These are phyloP conservation scores for Stentor roeselii DNA, from an alignment of 73 alveolate genomes.

Conservation along the genomic window DNA sequence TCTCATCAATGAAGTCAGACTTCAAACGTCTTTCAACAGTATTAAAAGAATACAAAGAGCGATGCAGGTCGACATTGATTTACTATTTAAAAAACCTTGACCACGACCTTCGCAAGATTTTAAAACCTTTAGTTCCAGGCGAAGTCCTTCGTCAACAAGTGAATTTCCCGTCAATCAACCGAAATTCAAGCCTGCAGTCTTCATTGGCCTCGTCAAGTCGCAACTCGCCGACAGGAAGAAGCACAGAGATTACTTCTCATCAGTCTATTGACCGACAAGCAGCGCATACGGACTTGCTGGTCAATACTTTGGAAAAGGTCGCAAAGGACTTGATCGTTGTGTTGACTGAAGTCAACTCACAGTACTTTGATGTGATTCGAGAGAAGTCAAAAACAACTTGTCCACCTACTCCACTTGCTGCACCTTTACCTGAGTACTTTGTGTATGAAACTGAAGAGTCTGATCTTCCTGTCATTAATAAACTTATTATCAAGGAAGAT, in stretches of 20 bases:
- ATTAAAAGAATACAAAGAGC: slow-evolving; percentile 20
- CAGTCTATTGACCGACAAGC: neutral
- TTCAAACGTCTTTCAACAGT: neutral
- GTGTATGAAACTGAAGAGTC: slow-evolving; percentile 10
- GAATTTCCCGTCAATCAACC: neutral
- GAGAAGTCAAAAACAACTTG: neutral
- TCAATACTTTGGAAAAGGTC: slow-evolving; percentile 2
- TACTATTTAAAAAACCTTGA: neutral
- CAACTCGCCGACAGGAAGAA: neutral
- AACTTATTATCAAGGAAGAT: neutral
- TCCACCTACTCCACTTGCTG: slow-evolving; percentile 28
- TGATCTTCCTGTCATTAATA: neutral
- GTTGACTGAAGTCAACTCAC: neutral
- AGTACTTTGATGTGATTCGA: neutral
- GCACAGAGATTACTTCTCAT: neutral
- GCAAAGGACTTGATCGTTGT: neutral
- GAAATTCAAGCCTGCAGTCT: neutral
- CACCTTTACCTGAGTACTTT: slow-evolving; percentile 27
- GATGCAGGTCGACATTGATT: neutral
- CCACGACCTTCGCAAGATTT: neutral
- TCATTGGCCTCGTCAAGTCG: neutral
- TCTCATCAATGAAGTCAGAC: neutral
- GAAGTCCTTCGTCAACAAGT: neutral
- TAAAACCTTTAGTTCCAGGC: slow-evolving; percentile 23
- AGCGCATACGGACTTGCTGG: neutral